Percentiles rank a stretch among this genome's conserved stretches.
These are phyloP conservation scores for Aspergillus calidoustus DNA, from an alignment of 2,329 filamentous ascomycete genomes.

Conservation along the genomic window DNA sequence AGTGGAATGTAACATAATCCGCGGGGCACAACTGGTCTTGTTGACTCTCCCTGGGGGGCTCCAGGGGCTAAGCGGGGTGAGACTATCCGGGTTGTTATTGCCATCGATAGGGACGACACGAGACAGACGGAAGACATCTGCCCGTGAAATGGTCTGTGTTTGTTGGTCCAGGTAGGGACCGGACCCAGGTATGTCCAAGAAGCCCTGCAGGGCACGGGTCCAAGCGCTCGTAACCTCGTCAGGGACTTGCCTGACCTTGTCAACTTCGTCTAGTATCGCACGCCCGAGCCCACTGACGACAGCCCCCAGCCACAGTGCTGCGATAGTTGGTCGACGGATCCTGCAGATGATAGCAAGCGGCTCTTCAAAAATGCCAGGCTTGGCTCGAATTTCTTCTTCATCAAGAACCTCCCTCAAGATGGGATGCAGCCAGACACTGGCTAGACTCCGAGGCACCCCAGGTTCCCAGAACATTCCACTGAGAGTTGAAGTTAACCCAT, in stretches of 20 bases:
- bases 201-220: conserved; percentile 22
- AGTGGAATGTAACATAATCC: too few species aligned
- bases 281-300: conserved; percentile 10
- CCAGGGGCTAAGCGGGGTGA: too few species aligned
- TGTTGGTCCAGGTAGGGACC: conserved; percentile 17
- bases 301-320: conserved; percentile 23
- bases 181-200: conserved; percentile 19
- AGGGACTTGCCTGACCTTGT: conserved; percentile 13
- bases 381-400: neutral
- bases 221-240: conserved; percentile 17
- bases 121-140: conserved; percentile 22
- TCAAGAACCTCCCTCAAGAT: conserved; percentile 17
- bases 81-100: too few species aligned
- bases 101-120: too few species aligned
- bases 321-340: conserved; percentile 20
- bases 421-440: conserved; percentile 25
- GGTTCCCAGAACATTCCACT: conserved; percentile 25
- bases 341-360: conserved; percentile 16
- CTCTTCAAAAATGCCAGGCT: conserved; percentile 9
- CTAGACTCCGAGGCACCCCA: conserved; percentile 24
- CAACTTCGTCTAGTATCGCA: conserved; percentile 8
- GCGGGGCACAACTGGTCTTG: too few species aligned
- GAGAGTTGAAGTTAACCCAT: conserved; percentile 19
- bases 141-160: conserved; percentile 6
- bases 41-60: too few species aligned